Evolutionary conservation across 1,139 yeast species (phyloP).

Genomic region (Yamadazyma triangularis): DNA sequence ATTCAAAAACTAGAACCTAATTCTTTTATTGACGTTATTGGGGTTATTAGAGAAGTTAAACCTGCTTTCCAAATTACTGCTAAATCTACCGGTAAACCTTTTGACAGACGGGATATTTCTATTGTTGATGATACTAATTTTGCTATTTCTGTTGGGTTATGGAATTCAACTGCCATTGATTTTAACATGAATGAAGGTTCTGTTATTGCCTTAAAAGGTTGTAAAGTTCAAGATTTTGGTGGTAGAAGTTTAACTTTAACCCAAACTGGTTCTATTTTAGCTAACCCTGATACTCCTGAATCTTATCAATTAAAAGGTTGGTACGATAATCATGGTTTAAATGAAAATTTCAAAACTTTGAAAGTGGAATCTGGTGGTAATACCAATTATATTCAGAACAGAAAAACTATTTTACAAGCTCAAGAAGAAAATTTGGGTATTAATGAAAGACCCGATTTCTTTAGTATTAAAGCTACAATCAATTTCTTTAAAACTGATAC

Average conservation of each 20-base stretch:
- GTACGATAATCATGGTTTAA: constrained; percentile 79
- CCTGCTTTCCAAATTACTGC: constrained; percentile 82
- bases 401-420: constrained; percentile 66
- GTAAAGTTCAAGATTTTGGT: constrained; percentile 82
- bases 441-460: constrained; percentile 75
- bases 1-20: constrained; percentile 68
- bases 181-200: constrained; percentile 74
- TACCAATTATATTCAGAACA: constrained; percentile 36
- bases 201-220: constrained; percentile 90
- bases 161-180: constrained; percentile 85
- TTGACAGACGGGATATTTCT: constrained; percentile 82
- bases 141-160: constrained; percentile 75
- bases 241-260: constrained; percentile 84
- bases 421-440: constrained; percentile 68
- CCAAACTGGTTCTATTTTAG: constrained; percentile 67
- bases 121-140: constrained; percentile 83
- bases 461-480: constrained; percentile 69
- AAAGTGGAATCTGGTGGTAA: constrained; percentile 32
- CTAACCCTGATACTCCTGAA: constrained; percentile 87
- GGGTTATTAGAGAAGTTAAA: constrained; percentile 72
- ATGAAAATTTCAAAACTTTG: constrained; percentile 58
- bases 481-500: constrained; percentile 68
- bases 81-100: constrained; percentile 85
- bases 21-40: constrained; percentile 78
- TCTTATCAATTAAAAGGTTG: constrained; percentile 89